Conservation (phyloP, 1,139 yeast genomes). For the Pichia sp. region DNA sequence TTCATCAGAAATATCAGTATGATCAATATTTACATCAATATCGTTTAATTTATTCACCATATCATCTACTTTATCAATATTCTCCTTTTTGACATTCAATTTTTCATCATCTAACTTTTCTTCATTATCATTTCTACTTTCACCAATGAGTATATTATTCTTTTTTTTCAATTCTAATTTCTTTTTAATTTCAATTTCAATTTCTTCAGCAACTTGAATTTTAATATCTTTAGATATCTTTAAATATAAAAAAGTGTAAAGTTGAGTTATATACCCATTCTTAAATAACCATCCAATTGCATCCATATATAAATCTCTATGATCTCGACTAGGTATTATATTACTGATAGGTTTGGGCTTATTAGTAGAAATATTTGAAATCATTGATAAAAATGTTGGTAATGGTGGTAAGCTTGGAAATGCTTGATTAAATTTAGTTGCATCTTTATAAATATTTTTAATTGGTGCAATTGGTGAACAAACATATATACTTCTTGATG, state of each 20-base stretch:
- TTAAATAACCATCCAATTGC: slow-evolving; percentile 82
- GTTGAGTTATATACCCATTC: slow-evolving; percentile 75
- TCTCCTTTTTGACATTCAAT: background rate
- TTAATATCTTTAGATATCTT: slow-evolving; percentile 70
- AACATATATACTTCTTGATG: slow-evolving; percentile 66
- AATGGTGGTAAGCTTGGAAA: slow-evolving; percentile 80
- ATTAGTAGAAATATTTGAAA: slow-evolving; percentile 51
- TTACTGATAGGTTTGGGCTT: slow-evolving; percentile 68
- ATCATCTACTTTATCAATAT: background rate
- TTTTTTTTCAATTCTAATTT: slow-evolving; percentile 15
- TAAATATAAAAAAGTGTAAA: slow-evolving; percentile 76
- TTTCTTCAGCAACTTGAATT: slow-evolving; percentile 75
- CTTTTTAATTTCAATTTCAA: slow-evolving; percentile 51
- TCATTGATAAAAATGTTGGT: slow-evolving; percentile 57
- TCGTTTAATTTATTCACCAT: background rate
- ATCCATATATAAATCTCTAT: slow-evolving; percentile 64
- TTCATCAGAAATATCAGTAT: background rate
- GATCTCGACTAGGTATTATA: slow-evolving; percentile 80
- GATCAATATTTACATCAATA: background rate
- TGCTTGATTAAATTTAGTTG: slow-evolving; percentile 44
- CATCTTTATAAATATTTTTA: slow-evolving; percentile 42
- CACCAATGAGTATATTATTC: background rate
- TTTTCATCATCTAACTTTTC: too few relatives aligned
- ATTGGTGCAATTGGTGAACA: slow-evolving; percentile 88
- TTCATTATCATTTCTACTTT: too few relatives aligned